Evolutionary conservation across 176 grass and related monocot species (phyloP).

Genomic region (Aechmea fasciata): DNA sequence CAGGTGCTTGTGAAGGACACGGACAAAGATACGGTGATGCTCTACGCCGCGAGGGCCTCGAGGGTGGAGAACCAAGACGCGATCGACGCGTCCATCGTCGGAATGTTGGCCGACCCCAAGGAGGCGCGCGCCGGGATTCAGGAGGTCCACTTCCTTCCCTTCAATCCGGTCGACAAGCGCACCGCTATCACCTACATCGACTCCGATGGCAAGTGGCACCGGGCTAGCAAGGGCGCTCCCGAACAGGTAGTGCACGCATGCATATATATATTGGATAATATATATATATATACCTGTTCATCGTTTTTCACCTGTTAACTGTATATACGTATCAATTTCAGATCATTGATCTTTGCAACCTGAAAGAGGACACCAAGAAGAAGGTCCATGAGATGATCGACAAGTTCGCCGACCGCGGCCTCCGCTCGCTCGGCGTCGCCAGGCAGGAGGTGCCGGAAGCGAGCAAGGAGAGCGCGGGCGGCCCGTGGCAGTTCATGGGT

Average conservation of each 20-base stretch:
- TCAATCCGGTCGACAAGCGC: slow-evolving; percentile 91
- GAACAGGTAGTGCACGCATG: slow-evolving; percentile 36
- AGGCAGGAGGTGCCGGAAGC: slow-evolving; percentile 68
- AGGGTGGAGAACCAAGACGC: slow-evolving; percentile 94
- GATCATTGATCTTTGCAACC: slow-evolving; percentile 79
- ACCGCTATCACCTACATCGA: slow-evolving; percentile 93
- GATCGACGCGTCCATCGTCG: slow-evolving; percentile 76
- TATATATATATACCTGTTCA: background rate
- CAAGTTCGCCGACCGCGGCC: slow-evolving; percentile 80
- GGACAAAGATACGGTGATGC: slow-evolving; percentile 74
- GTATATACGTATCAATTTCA: background rate
- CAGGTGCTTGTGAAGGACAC: slow-evolving; percentile 30
- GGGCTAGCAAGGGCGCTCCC: slow-evolving; percentile 83
- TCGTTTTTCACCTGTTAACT: too few relatives aligned
- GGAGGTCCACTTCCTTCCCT: slow-evolving; percentile 90
- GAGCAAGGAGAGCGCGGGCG: slow-evolving; percentile 54
- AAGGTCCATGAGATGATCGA: slow-evolving; percentile 59
- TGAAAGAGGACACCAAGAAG: slow-evolving; percentile 60
- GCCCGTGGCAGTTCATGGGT: slow-evolving; percentile 73
- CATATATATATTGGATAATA: background rate
- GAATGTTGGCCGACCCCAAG: slow-evolving; percentile 81
- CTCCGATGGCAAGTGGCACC: slow-evolving; percentile 62
- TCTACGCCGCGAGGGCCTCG: slow-evolving; percentile 70
- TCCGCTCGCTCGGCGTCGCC: slow-evolving; percentile 59
- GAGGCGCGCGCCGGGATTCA: slow-evolving; percentile 71